Percentiles rank a stretch among this genome's conserved stretches.
phyloP scores from a whole-genome alignment of 2,329 filamentous ascomycete genomes.

The Alternaria consortialis region DNA sequence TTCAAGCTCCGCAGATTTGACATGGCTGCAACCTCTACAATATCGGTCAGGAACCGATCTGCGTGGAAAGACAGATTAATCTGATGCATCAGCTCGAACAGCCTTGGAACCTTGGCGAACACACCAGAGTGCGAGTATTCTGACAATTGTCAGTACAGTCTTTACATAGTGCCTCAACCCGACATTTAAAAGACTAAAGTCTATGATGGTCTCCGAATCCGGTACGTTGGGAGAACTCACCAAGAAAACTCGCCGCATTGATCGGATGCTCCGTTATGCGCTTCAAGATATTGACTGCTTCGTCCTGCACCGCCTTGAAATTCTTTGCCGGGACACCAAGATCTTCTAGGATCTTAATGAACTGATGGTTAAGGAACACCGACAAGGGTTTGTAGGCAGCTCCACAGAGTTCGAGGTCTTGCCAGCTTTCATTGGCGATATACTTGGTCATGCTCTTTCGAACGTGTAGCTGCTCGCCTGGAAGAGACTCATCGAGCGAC shows the following conservation, averaged over 20 bases:
- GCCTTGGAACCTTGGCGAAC: constrained; percentile 65
- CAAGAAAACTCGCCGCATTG: constrained; percentile 73
- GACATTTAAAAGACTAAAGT: background rate
- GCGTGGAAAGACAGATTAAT: constrained; percentile 71
- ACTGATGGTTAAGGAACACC: constrained; percentile 77
- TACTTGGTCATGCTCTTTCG: constrained; percentile 86
- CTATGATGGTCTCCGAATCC: background rate
- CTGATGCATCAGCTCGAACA: constrained; percentile 68
- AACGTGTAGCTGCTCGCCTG: constrained; percentile 66
- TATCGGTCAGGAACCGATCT: constrained; percentile 74
- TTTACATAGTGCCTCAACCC: background rate
- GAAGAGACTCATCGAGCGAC: constrained; percentile 69
- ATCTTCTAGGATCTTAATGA: constrained; percentile 89
- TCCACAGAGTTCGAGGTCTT: constrained; percentile 76
- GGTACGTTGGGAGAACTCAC: constrained; percentile 16
- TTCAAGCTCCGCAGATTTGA: constrained; percentile 77
- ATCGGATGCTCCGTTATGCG: constrained; percentile 64
- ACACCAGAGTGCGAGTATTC: constrained; percentile 69
- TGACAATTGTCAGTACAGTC: constrained; percentile 7
- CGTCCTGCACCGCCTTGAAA: constrained; percentile 71
- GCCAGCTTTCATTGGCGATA: constrained; percentile 54
- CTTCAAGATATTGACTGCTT: constrained; percentile 68
- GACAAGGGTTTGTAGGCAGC: constrained; percentile 72
- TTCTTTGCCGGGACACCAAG: constrained; percentile 66
- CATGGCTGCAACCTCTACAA: constrained; percentile 76